Conservation (phyloP, 495 filamentous ascomycete genomes). For the Aspergillus conjunctus region DNA sequence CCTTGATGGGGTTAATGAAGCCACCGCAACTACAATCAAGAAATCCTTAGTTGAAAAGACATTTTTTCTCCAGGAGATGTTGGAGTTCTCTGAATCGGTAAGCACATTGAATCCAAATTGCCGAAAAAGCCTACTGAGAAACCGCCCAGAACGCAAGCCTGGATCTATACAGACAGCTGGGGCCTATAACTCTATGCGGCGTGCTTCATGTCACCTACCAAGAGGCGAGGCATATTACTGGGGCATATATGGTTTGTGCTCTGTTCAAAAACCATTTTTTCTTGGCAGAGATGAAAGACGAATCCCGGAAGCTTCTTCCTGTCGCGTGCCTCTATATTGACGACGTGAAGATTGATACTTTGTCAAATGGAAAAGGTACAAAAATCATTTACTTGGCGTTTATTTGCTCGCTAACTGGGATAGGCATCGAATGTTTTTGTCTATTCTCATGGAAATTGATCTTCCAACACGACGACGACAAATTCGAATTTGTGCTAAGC, state of each 20-base stretch:
- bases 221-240: slow-evolving; percentile 61
- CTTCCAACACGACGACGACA: slow-evolving; percentile 73
- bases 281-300: slow-evolving; percentile 66
- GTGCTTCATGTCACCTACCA: slow-evolving; percentile 86
- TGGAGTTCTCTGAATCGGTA: slow-evolving; percentile 74
- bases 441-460: slow-evolving; percentile 92
- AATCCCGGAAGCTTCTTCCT: slow-evolving; percentile 65
- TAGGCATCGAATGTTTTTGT: slow-evolving; percentile 83
- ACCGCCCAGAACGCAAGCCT: slow-evolving; percentile 36
- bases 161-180: slow-evolving; percentile 70
- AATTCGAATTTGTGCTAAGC: slow-evolving; percentile 85
- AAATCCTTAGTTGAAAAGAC: slow-evolving; percentile 53
- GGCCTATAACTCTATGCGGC: slow-evolving; percentile 82
- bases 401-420: slow-evolving; percentile 3
- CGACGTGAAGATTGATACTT: slow-evolving; percentile 71
- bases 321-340: slow-evolving; percentile 72
- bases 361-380: slow-evolving; percentile 84
- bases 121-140: slow-evolving; percentile 16
- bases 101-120: background rate
- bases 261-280: slow-evolving; percentile 82
- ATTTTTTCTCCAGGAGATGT: slow-evolving; percentile 53
- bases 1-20: slow-evolving; percentile 74
- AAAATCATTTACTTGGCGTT: background rate
- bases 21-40: slow-evolving; percentile 52
- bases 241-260: slow-evolving; percentile 85